Conservation (phyloP, 2,329 filamentous ascomycete genomes). For the Apiospora aurea region DNA sequence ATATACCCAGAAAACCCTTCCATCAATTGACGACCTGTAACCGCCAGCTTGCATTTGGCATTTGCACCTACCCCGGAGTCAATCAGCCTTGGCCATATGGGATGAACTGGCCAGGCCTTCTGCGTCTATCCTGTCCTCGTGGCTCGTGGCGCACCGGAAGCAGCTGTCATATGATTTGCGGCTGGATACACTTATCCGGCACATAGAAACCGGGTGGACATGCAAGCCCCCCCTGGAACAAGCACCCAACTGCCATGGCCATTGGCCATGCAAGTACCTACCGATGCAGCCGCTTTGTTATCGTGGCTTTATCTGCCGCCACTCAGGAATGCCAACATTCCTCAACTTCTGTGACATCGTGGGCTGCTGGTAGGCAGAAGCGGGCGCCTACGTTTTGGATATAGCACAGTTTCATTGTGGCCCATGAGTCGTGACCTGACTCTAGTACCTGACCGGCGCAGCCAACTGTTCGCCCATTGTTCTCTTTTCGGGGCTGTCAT, state of each 20-base stretch:
- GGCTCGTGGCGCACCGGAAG: background rate
- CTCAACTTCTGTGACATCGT: background rate
- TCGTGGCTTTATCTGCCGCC: background rate
- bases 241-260: background rate
- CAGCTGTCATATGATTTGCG: background rate
- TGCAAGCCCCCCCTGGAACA: background rate
- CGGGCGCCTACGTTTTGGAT: background rate
- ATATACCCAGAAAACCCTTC: background rate
- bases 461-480: background rate
- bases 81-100: background rate
- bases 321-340: background rate
- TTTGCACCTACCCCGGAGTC: background rate
- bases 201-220: background rate
- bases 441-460: background rate
- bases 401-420: slow-evolving; percentile 6
- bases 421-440: background rate
- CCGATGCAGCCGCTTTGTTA: slow-evolving; percentile 13
- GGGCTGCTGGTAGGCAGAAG: background rate
- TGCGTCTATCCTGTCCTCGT: background rate
- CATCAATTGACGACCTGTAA: background rate
- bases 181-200: background rate
- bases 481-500: background rate
- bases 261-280: background rate
- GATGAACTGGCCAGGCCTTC: background rate
- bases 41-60: background rate